Evolutionary conservation across 768 basidiomycete genomes (phyloP).

Genomic region (Zangia roseola): DNA sequence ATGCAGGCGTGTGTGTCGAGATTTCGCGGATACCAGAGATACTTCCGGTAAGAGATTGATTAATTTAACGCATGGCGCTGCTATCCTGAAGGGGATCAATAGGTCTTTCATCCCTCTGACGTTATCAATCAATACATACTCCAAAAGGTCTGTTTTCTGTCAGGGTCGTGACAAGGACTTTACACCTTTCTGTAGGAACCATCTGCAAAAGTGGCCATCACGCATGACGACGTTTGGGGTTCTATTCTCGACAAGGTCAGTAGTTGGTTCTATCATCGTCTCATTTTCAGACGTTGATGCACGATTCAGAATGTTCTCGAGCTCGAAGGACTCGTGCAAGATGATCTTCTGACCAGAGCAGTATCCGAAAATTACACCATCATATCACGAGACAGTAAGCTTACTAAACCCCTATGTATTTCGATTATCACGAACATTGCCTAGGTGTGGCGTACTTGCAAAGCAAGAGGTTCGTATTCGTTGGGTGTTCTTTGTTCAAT

Average conservation of each 20-base stretch:
- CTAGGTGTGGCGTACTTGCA: conserved; percentile 21
- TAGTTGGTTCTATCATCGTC: not conserved
- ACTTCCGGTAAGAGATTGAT: conserved; percentile 10
- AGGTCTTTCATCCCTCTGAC: conserved; percentile 27
- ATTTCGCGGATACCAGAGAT: conserved; percentile 18
- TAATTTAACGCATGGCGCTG: not conserved
- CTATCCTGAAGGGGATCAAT: not conserved
- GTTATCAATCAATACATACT: conserved; percentile 26
- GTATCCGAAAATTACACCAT: conserved; percentile 14
- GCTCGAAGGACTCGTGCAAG: conserved; percentile 10
- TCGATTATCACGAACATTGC: not conserved
- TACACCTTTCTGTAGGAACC: conserved; percentile 13
- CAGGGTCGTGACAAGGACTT: not conserved
- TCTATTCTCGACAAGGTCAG: conserved; percentile 16
- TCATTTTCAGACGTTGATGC: not conserved
- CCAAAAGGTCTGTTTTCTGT: conserved; percentile 8
- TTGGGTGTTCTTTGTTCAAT: not conserved
- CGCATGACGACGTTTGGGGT: conserved; percentile 24
- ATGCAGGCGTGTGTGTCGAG: conserved; percentile 9
- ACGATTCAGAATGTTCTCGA: conserved; percentile 8
- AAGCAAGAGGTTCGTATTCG: conserved; percentile 12
- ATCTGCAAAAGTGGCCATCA: conserved; percentile 23
- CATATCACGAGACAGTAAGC: conserved; percentile 11
- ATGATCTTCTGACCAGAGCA: conserved; percentile 6
- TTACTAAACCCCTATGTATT: not conserved